Evolutionary conservation across 306 rosid genomes (phyloP).

Genomic region (Adenanthera pavonina): DNA sequence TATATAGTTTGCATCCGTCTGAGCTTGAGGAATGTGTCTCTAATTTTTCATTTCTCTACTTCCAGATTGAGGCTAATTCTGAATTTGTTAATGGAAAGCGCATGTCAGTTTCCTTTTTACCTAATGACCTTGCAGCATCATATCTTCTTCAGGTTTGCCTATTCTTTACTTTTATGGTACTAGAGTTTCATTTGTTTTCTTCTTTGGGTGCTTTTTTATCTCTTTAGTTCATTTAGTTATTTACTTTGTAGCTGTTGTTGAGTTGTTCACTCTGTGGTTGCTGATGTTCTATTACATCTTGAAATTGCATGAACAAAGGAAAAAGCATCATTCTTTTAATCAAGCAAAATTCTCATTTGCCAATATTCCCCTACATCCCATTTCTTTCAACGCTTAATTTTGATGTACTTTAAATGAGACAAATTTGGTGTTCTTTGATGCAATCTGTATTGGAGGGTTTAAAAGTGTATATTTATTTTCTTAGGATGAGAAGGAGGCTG

Average conservation of each 20-base stretch:
- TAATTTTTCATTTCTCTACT: slow-evolving; percentile 43
- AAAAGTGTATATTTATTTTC: slow-evolving; percentile 21
- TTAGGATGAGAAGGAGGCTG: slow-evolving; percentile 73
- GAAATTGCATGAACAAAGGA: not conserved
- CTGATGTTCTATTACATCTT: not conserved
- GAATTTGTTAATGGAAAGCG: slow-evolving; percentile 76
- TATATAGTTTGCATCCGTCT: slow-evolving; percentile 3
- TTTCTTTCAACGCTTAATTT: slow-evolving; percentile 4
- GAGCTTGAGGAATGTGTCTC: slow-evolving; percentile 31
- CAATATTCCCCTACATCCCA: not conserved
- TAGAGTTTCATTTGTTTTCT: slow-evolving; percentile 13
- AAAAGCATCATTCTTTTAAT: not conserved
- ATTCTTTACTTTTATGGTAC: slow-evolving; percentile 18
- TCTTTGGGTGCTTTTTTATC: slow-evolving; percentile 23
- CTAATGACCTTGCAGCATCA: slow-evolving; percentile 66
- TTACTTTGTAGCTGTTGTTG: slow-evolving; percentile 1
- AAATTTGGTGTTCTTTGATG: not conserved
- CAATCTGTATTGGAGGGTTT: slow-evolving; percentile 29
- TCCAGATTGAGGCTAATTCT: slow-evolving; percentile 72
- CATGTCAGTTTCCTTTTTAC: slow-evolving; percentile 63
- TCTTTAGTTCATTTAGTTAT: slow-evolving; percentile 24
- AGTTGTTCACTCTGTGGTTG: slow-evolving; percentile 11
- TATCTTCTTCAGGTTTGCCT: slow-evolving; percentile 76
- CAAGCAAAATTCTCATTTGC: slow-evolving; percentile 20
- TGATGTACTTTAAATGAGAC: not conserved